A percentile compares a stretch with the other conserved stretches of the same genome.
phyloP scores from a whole-genome alignment of 2,329 filamentous ascomycete species.

The Torrubiella hemipterigena region DNA sequence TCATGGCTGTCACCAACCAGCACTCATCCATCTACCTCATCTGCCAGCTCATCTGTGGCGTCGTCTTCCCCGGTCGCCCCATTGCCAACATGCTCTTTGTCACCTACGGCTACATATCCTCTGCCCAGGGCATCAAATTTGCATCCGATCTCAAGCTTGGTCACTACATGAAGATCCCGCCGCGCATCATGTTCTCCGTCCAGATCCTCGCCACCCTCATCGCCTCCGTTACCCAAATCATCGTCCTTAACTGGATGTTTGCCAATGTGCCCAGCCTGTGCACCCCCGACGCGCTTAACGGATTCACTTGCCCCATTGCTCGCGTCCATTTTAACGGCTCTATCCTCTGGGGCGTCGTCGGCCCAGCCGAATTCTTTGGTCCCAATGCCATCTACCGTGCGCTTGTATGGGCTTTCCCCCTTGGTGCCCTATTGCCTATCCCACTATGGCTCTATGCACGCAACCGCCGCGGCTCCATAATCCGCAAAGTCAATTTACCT shows the following conservation, averaged over 20 bases:
- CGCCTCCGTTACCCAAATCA: constrained; percentile 70
- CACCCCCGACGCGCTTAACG: constrained; percentile 68
- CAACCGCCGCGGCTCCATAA: constrained; percentile 44
- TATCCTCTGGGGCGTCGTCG: constrained; percentile 82
- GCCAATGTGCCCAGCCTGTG: constrained; percentile 64
- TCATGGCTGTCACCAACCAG: constrained; percentile 88
- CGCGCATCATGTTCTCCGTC: constrained; percentile 65
- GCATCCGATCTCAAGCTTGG: constrained; percentile 78
- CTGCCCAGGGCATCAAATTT: constrained; percentile 81
- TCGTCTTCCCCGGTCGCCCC: constrained; percentile 70
- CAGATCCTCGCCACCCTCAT: constrained; percentile 66
- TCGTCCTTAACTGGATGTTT: constrained; percentile 86
- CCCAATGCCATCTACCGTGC: constrained; percentile 60
- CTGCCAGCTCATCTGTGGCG: constrained; percentile 74
- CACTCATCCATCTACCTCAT: constrained; percentile 79
- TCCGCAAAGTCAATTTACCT: constrained; percentile 69
- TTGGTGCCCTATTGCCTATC: constrained; percentile 65
- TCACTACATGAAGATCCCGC: constrained; percentile 81
- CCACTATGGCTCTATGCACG: constrained; percentile 61
- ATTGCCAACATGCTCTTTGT: constrained; percentile 92
- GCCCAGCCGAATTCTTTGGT: constrained; percentile 73
- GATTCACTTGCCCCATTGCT: constrained; percentile 79
- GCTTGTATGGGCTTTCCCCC: constrained; percentile 70
- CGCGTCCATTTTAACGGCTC: constrained; percentile 84
- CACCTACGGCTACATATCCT: constrained; percentile 83